A percentile compares a stretch with the other conserved stretches of the same genome.
These are phyloP conservation scores for Allium fistulosum DNA, from an alignment of 106 monocot genomes.

Conservation along the genomic window DNA sequence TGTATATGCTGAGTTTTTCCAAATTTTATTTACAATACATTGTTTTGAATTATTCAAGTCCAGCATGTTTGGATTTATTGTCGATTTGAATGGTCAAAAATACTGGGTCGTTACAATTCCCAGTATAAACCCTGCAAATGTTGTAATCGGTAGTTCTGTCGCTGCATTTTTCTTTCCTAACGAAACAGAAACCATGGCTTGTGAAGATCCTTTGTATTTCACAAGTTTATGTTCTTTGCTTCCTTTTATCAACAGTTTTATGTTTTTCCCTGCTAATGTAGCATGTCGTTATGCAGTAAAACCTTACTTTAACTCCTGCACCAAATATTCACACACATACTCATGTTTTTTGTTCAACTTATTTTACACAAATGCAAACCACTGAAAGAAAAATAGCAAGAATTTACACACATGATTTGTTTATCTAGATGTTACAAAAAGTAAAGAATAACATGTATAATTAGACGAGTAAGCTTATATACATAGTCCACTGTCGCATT, in stretches of 20 bases:
- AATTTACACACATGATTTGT: too few relatives aligned
- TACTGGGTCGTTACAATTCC: slow-evolving; percentile 25
- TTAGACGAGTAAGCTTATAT: too few relatives aligned
- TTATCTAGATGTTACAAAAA: too few relatives aligned
- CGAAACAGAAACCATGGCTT: slow-evolving; percentile 9
- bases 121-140: slow-evolving; percentile 13
- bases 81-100: too few relatives aligned
- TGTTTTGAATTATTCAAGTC: too few relatives aligned
- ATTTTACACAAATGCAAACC: too few relatives aligned
- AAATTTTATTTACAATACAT: too few relatives aligned
- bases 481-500: too few relatives aligned
- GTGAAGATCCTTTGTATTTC: slow-evolving; percentile 15
- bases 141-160: slow-evolving; percentile 17
- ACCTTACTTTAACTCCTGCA: slow-evolving; percentile 31
- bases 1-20: too few relatives aligned
- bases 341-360: too few relatives aligned
- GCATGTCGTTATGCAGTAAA: slow-evolving; percentile 22
- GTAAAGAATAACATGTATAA: too few relatives aligned
- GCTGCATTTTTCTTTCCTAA: slow-evolving; percentile 26
- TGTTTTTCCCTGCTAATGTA: slow-evolving; percentile 19
- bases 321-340: neutral
- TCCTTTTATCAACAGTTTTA: slow-evolving; percentile 27
- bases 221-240: slow-evolving; percentile 11
- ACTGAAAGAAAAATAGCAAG: neutral
- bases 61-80: too few relatives aligned